Conservation (phyloP, 2,329 filamentous ascomycete genomes). For the Hypomyces perniciosus region DNA sequence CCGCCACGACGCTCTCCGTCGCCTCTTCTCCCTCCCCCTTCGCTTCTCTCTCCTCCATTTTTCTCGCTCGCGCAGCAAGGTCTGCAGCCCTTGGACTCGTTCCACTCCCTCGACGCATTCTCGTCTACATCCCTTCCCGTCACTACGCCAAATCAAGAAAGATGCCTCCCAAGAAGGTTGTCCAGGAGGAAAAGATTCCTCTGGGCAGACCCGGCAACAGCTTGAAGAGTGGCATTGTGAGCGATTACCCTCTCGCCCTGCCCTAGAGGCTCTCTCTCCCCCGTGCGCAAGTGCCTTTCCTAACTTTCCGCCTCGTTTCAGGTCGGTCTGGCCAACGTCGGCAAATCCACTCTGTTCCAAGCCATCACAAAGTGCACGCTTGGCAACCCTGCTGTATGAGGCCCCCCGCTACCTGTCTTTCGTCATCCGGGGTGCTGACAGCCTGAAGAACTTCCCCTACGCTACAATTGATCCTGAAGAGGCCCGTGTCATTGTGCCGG, state of each 20-base stretch:
- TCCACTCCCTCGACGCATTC: constrained; percentile 48
- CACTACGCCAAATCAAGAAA: constrained; percentile 60
- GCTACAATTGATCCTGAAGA: constrained; percentile 99
- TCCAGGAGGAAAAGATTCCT: constrained; percentile 91
- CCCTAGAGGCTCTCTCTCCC: not conserved
- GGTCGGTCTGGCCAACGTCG: constrained; percentile 98
- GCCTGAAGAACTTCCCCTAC: constrained; percentile 85
- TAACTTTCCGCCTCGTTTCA: constrained; percentile 32
- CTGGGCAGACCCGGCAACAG: constrained; percentile 95
- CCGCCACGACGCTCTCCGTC: constrained; percentile 40
- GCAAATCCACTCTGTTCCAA: constrained; percentile 99
- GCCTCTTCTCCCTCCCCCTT: constrained; percentile 34
- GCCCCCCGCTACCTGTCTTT: constrained; percentile 26
- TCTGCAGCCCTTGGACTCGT: constrained; percentile 52
- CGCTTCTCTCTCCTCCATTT: constrained; percentile 47
- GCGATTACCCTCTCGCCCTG: constrained; percentile 23
- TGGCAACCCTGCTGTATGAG: constrained; percentile 87
- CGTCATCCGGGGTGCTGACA: constrained; percentile 36
- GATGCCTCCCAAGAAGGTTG: constrained; percentile 94
- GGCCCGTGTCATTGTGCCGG: constrained; percentile 92
- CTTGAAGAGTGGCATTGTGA: constrained; percentile 97
- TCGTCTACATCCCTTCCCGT: constrained; percentile 43
- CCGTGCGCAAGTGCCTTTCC: constrained; percentile 4
- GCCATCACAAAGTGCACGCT: constrained; percentile 96
- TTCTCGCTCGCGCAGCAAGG: constrained; percentile 58